Evolutionary conservation across 2,329 filamentous ascomycete genomes (phyloP), one percentile per base, ranked within the genome.

Genomic region (Hymenoscyphus scutula): DNA sequence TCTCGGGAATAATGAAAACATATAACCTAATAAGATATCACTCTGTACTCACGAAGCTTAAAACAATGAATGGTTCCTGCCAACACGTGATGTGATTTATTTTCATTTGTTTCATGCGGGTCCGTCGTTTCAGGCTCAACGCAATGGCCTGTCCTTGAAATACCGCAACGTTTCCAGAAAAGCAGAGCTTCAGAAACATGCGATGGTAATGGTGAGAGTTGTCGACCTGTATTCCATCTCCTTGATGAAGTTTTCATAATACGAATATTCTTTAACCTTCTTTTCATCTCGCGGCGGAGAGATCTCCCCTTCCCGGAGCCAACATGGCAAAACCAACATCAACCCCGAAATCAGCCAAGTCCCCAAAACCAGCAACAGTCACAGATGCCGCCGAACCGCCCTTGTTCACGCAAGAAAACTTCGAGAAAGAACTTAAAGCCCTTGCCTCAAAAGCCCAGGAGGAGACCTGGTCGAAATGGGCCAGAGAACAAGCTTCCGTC

Each of bases 371-470:
- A 8, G 8, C 53, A 25, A 56, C 32, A 56, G 37, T 58, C 37
- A 56, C 61, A 19, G 64, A 65, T 23, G 41, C 41, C 41, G n/a
- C n/a, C 1, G 17, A 45, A 45, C 7, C 41, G 13, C 70, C 70
- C n/a, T 56, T 69, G 5, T 63, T 74, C 37, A 74, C 71, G 0
- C 69, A 74, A 64, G 72, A 75, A 61, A 73, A 70, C 19, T 74
- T 75, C 58, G 73, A 75, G 58, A 72, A 72, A 54, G 73, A 75
- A 62, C 64, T 75, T 13, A 69, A 73, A 65, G 68, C 64, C 1
- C 59, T 75, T 17, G 73, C 73, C 19, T 65, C 65, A 19, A 73
- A 72, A 62, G 73, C 73, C 5, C 63, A 73, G 60, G 70, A 74
- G 59, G 69, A 75, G 57, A 75, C 73, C 1, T 68, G 66, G 60